Conservation (phyloP, 441 rosid species). For the Populus trichocarpa region DNA sequence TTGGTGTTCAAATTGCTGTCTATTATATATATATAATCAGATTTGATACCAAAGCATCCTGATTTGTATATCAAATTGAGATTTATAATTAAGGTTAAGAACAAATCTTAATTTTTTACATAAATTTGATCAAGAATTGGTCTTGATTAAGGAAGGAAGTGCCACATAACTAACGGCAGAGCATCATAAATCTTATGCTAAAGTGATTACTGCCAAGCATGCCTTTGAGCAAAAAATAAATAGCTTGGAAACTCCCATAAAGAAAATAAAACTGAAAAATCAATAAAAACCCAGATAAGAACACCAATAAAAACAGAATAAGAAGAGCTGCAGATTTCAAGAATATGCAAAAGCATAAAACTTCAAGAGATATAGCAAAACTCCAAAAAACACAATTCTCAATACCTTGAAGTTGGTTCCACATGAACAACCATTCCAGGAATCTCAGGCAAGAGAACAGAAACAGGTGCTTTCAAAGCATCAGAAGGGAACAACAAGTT, state of each 20-base stretch:
- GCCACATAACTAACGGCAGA: neutral
- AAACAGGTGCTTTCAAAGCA: slow-evolving; percentile 56
- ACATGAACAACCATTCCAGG: slow-evolving; percentile 55
- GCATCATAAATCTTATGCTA: neutral
- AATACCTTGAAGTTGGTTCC: slow-evolving; percentile 63
- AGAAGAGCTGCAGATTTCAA: neutral
- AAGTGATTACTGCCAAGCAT: neutral
- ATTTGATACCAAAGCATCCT: neutral
- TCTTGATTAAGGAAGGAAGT: neutral
- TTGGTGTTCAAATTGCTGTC: neutral
- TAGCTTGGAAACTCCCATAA: slow-evolving; percentile 11
- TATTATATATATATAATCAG: neutral
- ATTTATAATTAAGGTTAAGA: neutral
- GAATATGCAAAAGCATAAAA: neutral
- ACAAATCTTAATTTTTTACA: neutral
- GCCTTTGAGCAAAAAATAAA: neutral
- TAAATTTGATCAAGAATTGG: neutral
- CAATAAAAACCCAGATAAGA: slow-evolving; percentile 1
- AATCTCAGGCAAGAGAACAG: slow-evolving; percentile 49
- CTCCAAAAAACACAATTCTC: slow-evolving; percentile 8
- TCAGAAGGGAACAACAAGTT: slow-evolving; percentile 44
- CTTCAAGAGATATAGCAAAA: neutral
- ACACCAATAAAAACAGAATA: neutral
- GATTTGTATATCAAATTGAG: neutral
- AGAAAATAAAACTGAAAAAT: slow-evolving; percentile 16